A percentile compares a stretch with the other conserved stretches of the same genome.
Evolutionary conservation across 192 early-diverging fungal species (phyloP).

Genomic region (Lunasporangiospora selenospora): DNA sequence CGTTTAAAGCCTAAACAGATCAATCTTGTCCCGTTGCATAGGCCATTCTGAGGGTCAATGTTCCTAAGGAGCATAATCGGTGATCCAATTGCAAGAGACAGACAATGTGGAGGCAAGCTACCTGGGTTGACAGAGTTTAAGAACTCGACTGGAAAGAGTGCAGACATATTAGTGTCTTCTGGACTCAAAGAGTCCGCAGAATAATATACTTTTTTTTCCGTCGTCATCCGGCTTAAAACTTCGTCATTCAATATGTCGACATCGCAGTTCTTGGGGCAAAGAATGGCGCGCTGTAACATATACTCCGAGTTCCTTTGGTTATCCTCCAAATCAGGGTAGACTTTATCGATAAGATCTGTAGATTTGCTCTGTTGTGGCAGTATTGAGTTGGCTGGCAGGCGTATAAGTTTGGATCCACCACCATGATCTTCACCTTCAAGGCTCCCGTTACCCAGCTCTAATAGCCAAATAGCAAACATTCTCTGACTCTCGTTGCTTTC

Average conservation of each 20-base stretch:
- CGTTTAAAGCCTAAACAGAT: no score
- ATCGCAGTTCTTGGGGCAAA: slow-evolving; percentile 21
- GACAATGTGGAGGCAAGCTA: slow-evolving; percentile 18
- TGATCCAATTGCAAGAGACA: neutral
- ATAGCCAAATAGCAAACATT: neutral
- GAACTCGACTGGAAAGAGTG: slow-evolving; percentile 15
- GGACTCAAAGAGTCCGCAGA: slow-evolving; percentile 1
- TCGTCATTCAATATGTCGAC: slow-evolving; percentile 17
- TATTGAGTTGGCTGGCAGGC: no score
- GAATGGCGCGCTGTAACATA: slow-evolving; percentile 5
- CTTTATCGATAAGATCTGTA: neutral
- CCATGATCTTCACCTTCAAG: no score
- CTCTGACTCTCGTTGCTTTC: neutral
- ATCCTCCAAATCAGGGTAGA: slow-evolving; percentile 9
- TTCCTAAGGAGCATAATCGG: slow-evolving; percentile 24
- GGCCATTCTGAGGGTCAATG: slow-evolving; percentile 8
- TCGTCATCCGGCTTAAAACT: neutral
- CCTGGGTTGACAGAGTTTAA: slow-evolving; percentile 14
- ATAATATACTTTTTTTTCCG: slow-evolving; percentile 5
- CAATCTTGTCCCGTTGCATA: slow-evolving; percentile 28
- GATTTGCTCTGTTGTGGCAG: slow-evolving; percentile 5
- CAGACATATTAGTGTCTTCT: neutral
- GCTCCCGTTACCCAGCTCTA: no score
- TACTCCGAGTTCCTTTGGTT: neutral
- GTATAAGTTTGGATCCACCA: no score